Conservation (phyloP, 805 yeast species). For the Yarrowia sp. region DNA sequence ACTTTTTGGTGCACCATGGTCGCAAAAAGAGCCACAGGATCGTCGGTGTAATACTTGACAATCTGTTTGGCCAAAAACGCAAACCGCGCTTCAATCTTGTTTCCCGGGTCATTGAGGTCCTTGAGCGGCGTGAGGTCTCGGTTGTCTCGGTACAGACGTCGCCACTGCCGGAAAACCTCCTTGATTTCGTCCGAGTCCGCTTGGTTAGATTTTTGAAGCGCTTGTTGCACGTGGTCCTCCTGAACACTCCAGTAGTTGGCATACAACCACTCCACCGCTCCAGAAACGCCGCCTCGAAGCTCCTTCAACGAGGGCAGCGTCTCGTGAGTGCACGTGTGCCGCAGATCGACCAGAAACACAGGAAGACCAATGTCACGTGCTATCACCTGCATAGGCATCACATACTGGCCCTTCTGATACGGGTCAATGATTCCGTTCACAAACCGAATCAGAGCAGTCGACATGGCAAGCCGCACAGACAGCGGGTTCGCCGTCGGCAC, state of each 20-base stretch:
- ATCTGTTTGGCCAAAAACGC: conserved; percentile 16
- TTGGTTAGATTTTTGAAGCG: too few species aligned
- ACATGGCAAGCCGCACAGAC: conserved; percentile 18
- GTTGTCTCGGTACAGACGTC: conserved; percentile 18
- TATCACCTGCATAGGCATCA: conserved; percentile 31
- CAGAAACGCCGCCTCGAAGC: conserved; percentile 5
- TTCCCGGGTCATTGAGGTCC: background rate
- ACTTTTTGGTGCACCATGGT: conserved; percentile 31
- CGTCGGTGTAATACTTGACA: background rate
- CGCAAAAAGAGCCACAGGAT: background rate
- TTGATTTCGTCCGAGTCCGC: conserved; percentile 3
- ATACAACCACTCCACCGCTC: background rate
- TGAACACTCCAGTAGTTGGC: conserved; percentile 1
- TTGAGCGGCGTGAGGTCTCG: background rate
- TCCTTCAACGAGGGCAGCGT: conserved; percentile 1
- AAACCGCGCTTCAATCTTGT: background rate
- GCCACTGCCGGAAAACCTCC: conserved; percentile 24
- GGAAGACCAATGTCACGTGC: conserved; percentile 34
- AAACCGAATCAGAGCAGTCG: conserved; percentile 24
- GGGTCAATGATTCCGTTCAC: conserved; percentile 37
- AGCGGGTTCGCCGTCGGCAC: background rate
- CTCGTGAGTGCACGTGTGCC: conserved; percentile 37
- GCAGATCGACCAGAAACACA: conserved; percentile 9
- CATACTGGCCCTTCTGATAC: conserved; percentile 18
- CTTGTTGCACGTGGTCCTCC: background rate